phyloP scores from a whole-genome alignment of 1,139 yeast species.

The Wickerhamomyces sp. region DNA sequence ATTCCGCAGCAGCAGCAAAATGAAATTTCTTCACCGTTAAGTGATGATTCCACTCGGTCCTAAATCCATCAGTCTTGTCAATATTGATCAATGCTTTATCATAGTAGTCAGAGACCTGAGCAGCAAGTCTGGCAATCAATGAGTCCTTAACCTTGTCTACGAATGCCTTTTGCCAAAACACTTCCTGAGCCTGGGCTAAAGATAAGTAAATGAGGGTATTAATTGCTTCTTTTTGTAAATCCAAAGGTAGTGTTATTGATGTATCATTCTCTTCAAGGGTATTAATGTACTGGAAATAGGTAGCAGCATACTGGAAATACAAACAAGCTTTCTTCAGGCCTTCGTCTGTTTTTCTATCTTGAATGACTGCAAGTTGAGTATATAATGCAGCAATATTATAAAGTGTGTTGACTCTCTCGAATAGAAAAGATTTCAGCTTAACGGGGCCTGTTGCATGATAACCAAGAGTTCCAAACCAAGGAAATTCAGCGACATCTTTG shows the following conservation, averaged over 20 bases:
- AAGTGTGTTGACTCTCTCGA: constrained; percentile 58
- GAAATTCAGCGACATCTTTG: constrained; percentile 44
- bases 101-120: constrained; percentile 59
- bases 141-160: constrained; percentile 53
- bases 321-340: constrained; percentile 61
- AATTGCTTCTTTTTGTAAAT: constrained; percentile 39
- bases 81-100: constrained; percentile 40
- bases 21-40: constrained; percentile 53
- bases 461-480: constrained; percentile 71
- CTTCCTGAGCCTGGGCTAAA: constrained; percentile 86
- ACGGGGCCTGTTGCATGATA: constrained; percentile 46
- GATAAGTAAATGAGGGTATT: constrained; percentile 42
- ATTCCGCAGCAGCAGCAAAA: constrained; percentile 67
- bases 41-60: constrained; percentile 62
- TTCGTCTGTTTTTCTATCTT: constrained; percentile 41
- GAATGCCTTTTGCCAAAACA: constrained; percentile 74
- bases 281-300: constrained; percentile 47
- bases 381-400: constrained; percentile 67
- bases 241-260: constrained; percentile 33
- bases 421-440: constrained; percentile 39
- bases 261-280: constrained; percentile 20
- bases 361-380: constrained; percentile 48
- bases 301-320: constrained; percentile 68
- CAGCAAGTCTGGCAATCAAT: constrained; percentile 57
- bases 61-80: constrained; percentile 44